Percentiles rank a stretch among this genome's conserved stretches.
These are phyloP conservation scores for Penicillium sp. DNA, from an alignment of 2,329 filamentous ascomycete genomes.

Conservation along the genomic window DNA sequence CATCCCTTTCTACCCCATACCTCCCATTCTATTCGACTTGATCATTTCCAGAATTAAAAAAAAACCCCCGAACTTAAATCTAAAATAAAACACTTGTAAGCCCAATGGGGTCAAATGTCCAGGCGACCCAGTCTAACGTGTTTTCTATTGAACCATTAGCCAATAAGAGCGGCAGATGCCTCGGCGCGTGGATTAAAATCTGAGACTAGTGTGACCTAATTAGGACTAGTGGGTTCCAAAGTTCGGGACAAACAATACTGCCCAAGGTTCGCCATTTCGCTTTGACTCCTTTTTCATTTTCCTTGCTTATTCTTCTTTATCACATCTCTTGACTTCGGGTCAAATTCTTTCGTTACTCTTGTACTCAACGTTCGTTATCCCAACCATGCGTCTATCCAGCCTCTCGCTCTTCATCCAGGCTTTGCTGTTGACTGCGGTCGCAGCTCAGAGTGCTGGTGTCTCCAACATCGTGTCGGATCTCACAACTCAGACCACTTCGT, in stretches of 20 bases:
- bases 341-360: slow-evolving; percentile 8
- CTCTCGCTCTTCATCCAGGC: slow-evolving; percentile 36
- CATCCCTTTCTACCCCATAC: background rate
- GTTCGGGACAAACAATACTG: slow-evolving; percentile 1
- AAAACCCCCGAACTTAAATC: background rate
- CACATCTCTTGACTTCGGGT: slow-evolving; percentile 9
- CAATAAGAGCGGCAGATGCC: background rate
- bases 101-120: background rate
- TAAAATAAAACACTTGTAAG: background rate
- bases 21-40: background rate
- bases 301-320: slow-evolving; percentile 10
- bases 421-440: slow-evolving; percentile 35
- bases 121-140: slow-evolving; percentile 4
- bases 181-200: background rate
- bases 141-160: background rate
- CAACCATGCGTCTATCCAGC: slow-evolving; percentile 34
- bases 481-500: slow-evolving; percentile 15
- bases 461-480: slow-evolving; percentile 17
- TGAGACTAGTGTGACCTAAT: slow-evolving; percentile 2
- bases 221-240: background rate
- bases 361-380: slow-evolving; percentile 1
- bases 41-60: too few species aligned
- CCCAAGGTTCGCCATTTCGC: slow-evolving; percentile 3
- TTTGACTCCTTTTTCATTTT: slow-evolving; percentile 15
- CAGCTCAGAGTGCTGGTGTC: slow-evolving; percentile 30